These are phyloP conservation scores for Cyclanthera cordifolia DNA, from an alignment of 306 rosid species.

Conservation along the genomic window DNA sequence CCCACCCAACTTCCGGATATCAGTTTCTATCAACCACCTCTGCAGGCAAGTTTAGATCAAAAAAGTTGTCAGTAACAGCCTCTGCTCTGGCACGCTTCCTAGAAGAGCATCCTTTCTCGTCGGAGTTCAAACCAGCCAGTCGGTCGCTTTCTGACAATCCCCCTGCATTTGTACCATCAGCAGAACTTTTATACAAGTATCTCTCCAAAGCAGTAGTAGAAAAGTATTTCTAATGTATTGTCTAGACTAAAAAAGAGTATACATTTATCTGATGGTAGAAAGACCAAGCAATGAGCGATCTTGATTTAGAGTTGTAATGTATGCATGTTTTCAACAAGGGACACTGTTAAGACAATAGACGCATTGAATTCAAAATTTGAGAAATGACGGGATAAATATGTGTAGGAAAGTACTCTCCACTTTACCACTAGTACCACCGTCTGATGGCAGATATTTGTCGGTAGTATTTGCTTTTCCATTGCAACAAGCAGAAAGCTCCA, in stretches of 20 bases:
- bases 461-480: slow-evolving; percentile 31
- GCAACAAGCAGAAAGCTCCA: slow-evolving; percentile 56
- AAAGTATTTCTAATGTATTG: not conserved
- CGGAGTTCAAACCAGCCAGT: slow-evolving; percentile 64
- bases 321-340: not conserved
- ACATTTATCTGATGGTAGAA: not conserved
- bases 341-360: not conserved
- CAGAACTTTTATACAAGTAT: slow-evolving; percentile 1
- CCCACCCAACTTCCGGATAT: slow-evolving; percentile 31
- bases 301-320: not conserved
- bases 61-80: slow-evolving; percentile 44
- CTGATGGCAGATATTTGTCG: slow-evolving; percentile 30
- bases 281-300: not conserved
- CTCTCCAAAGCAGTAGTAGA: not conserved
- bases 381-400: not conserved
- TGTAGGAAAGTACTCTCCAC: slow-evolving; percentile 10
- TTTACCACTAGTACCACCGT: slow-evolving; percentile 37
- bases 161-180: slow-evolving; percentile 45
- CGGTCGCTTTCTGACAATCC: slow-evolving; percentile 43
- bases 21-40: slow-evolving; percentile 67
- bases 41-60: slow-evolving; percentile 94
- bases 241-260: not conserved
- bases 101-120: slow-evolving; percentile 42
- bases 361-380: not conserved
- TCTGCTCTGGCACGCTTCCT: slow-evolving; percentile 75